Evolutionary conservation across 768 basidiomycete species (phyloP).

Genomic region (Thelephora aurantiotincta): DNA sequence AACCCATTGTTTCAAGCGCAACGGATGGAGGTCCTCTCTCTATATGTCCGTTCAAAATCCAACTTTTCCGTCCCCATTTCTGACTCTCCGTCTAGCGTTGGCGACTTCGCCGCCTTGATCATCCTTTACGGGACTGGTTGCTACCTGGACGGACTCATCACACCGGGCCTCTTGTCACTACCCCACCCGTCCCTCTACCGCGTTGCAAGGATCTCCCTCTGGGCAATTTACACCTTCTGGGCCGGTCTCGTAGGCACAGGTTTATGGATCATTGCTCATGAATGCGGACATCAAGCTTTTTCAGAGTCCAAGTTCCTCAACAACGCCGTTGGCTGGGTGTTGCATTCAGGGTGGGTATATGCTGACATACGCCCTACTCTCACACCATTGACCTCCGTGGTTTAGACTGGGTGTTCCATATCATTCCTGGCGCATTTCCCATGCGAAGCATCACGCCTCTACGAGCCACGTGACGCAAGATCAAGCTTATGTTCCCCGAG

Average conservation of each 20-base stretch:
- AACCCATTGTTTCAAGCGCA: conserved; percentile 83
- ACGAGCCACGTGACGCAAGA: conserved; percentile 91
- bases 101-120: conserved; percentile 62
- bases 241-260: conserved; percentile 86
- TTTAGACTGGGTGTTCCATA: conserved; percentile 84
- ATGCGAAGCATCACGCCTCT: conserved; percentile 90
- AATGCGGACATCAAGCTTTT: conserved; percentile 95
- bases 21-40: conserved; percentile 59
- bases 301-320: conserved; percentile 87
- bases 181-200: conserved; percentile 49
- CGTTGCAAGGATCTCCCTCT: conserved; percentile 48
- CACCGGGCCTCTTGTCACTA: conserved; percentile 37
- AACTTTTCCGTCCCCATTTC: conserved; percentile 8
- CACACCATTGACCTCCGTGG: neutral
- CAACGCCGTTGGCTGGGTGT: conserved; percentile 82
- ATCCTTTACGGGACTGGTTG: conserved; percentile 55
- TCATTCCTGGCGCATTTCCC: conserved; percentile 91
- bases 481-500: conserved; percentile 88
- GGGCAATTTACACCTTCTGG: conserved; percentile 73
- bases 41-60: conserved; percentile 47
- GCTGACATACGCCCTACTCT: neutral
- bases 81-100: conserved; percentile 29
- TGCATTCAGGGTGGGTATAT: conserved; percentile 69
- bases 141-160: conserved; percentile 49
- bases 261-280: conserved; percentile 89